Base-by-base conservation (phyloP, 305 asterid genomes). In the Galium porrigens region DNA sequence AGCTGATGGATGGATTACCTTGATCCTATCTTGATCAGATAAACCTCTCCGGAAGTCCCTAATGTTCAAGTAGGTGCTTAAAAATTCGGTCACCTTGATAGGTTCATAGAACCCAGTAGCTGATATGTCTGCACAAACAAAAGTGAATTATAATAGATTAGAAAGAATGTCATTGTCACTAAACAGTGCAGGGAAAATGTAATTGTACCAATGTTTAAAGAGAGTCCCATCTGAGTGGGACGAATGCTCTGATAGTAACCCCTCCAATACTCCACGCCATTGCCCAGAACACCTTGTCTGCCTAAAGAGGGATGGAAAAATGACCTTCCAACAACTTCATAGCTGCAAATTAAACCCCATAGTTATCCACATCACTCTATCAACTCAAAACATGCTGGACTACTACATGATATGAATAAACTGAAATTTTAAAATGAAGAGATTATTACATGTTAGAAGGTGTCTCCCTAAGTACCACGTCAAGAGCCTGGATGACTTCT, bases 221-320 rank as follows among this genome's bases (percentile, higher is more conserved):
- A 87, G 2, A 89, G 81, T 0, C 98, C 98, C 95, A 91, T 91
- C 72, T 91, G 98, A 5, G 94, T 82, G 3, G 95, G 96, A 2
- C 96, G 87, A 3, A 91, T 82, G 44, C 96, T 88, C 65, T 88
- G 96, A 61, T 86, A 91, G 64, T 79, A 91, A 0, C 98, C 96
- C 69, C 70, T 83, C 94, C 95, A 91, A 51, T 81, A 85, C 18
- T 82, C 80, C 0, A 89, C 5, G 7, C 96, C 95, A 63, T 77
- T 79, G 0, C 87, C 85, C 18, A 86, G 94, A 15, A 54, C 48
- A 14, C 86, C 94, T 0, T 0, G 0, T 0, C 0, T n/a, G 1
- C 87, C 97, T 74, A 87, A 66, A 0, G 0, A 0, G 0, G 75
- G 74, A 64, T 53, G 1, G 73, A 85, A 91, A 69, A 91, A 85